Evolutionary conservation across 257 asterid genomes (phyloP).

Genomic region (Forsythia viridissima): DNA sequence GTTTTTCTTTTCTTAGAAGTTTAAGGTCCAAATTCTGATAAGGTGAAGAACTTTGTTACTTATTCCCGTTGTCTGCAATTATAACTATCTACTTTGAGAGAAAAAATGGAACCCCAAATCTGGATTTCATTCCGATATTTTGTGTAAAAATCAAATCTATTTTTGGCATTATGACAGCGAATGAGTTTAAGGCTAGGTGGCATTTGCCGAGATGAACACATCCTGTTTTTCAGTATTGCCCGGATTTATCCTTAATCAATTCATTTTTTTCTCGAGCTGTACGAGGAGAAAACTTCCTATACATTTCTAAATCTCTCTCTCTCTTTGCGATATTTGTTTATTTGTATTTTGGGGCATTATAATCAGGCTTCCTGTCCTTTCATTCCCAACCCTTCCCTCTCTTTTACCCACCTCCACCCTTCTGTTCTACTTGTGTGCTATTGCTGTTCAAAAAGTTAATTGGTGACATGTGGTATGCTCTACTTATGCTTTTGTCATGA

Average conservation of each 20-base stretch:
- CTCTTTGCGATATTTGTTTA: neutral
- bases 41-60: neutral
- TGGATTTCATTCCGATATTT: neutral
- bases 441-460: neutral
- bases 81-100: neutral
- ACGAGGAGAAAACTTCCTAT: no score
- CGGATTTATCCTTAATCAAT: neutral
- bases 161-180: neutral
- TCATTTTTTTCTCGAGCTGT: no score
- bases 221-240: neutral
- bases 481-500: slow-evolving; percentile 1
- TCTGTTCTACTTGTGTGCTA: neutral
- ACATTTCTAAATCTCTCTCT: neutral
- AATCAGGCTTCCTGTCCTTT: neutral
- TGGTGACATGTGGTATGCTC: neutral
- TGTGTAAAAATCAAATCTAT: neutral
- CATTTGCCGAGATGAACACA: neutral
- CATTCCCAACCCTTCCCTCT: neutral
- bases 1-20: neutral
- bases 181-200: neutral
- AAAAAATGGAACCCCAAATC: neutral
- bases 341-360: neutral
- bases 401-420: neutral
- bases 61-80: neutral
- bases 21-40: neutral